Conservation (phyloP, 192 early-diverging fungal species). For the Coemansia asiatica region DNA sequence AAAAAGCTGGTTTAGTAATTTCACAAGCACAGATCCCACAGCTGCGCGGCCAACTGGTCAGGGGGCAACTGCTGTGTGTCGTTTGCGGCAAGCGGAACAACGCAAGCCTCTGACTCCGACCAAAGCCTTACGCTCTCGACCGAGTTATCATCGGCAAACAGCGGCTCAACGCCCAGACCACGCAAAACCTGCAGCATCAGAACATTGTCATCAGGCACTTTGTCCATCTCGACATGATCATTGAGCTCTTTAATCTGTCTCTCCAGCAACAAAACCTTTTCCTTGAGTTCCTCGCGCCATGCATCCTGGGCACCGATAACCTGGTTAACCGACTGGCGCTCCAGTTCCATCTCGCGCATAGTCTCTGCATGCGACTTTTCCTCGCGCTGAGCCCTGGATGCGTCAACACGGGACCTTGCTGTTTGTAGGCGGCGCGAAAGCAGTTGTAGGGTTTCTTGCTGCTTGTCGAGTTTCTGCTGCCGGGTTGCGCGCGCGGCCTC, state of each 20-base stretch:
- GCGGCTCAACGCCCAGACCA: constrained; percentile 45
- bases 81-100: constrained; percentile 12
- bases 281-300: constrained; percentile 10
- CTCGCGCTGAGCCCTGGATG: constrained; percentile 43
- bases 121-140: constrained; percentile 21
- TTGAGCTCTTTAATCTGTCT: constrained; percentile 13
- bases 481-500: constrained; percentile 15
- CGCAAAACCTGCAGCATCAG: constrained; percentile 37
- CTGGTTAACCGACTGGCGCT: constrained; percentile 16
- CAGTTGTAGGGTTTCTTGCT: constrained; percentile 38
- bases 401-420: constrained; percentile 31
- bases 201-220: constrained; percentile 22
- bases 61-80: constrained; percentile 1
- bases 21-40: constrained; percentile 45
- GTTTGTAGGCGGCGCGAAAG: constrained; percentile 45
- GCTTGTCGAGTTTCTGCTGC: constrained; percentile 16
- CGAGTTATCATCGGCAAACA: constrained; percentile 14
- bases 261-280: constrained; percentile 25
- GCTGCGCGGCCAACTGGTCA: constrained; percentile 44
- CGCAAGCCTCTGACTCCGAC: constrained; percentile 18
- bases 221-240: constrained; percentile 25
- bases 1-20: not conserved
- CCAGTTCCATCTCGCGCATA: constrained; percentile 37
- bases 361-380: constrained; percentile 42
- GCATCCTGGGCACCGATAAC: constrained; percentile 18